phyloP scores from a whole-genome alignment of 2,329 filamentous ascomycete species.

The Calonectria pseudoreteaudii region DNA sequence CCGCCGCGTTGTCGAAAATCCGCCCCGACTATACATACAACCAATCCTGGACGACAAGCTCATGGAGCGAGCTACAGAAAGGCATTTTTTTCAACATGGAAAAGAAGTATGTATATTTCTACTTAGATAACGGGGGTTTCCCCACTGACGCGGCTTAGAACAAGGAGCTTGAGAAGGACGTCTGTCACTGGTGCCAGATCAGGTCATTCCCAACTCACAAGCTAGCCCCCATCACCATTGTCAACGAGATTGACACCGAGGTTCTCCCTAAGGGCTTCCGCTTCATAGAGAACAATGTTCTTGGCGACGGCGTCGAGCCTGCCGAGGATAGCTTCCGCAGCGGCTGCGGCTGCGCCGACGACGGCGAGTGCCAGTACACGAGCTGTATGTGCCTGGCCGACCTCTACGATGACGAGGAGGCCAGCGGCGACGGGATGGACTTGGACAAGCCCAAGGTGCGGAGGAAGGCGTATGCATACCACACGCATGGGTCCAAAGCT shows the following conservation, averaged over 20 bases:
- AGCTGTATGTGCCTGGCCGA: conserved; percentile 78
- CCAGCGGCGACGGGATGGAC: conserved; percentile 48
- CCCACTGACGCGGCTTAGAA: conserved; percentile 41
- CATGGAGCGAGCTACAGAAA: conserved; percentile 61
- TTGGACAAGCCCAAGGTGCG: conserved; percentile 36
- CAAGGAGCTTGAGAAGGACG: conserved; percentile 51
- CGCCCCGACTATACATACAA: not conserved
- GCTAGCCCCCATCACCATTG: conserved; percentile 67
- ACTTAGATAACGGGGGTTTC: too few relatives aligned
- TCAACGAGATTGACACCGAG: conserved; percentile 71
- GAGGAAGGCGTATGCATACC: conserved; percentile 71
- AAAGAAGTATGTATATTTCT: conserved; percentile 42
- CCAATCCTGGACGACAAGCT: not conserved
- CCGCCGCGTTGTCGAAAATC: not conserved
- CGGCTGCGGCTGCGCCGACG: conserved; percentile 75
- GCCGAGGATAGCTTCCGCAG: conserved; percentile 72
- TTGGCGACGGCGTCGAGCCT: conserved; percentile 69
- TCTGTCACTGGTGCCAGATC: conserved; percentile 74
- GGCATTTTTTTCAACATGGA: conserved; percentile 65
- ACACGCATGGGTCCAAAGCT: conserved; percentile 62
- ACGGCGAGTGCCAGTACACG: conserved; percentile 74
- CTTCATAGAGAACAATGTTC: conserved; percentile 74
- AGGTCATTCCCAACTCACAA: conserved; percentile 63
- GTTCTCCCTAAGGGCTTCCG: conserved; percentile 72
- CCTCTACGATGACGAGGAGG: conserved; percentile 61